Evolutionary conservation across 2,329 filamentous ascomycete species (phyloP).

Genomic region (Thielaviopsis musarum): DNA sequence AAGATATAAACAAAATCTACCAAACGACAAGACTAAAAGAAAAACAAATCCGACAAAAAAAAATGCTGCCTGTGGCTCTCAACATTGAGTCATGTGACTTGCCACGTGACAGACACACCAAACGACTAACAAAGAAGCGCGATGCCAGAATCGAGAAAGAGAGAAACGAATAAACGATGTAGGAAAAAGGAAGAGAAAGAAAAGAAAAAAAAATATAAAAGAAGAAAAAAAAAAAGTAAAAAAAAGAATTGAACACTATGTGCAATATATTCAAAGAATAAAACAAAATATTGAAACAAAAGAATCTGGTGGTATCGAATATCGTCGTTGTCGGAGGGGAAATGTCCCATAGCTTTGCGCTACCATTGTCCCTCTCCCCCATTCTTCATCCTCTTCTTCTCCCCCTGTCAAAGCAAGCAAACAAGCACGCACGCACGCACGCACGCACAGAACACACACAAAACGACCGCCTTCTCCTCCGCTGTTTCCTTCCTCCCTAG

Average conservation of each 20-base stretch:
- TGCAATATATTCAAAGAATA: slow-evolving; percentile 11
- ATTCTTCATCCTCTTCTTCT: background rate
- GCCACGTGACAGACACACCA: background rate
- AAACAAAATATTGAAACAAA: slow-evolving; percentile 7
- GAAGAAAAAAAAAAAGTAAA: background rate
- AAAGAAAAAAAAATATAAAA: background rate
- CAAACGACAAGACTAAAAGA: background rate
- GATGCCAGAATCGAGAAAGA: background rate
- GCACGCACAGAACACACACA: background rate
- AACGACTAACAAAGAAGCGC: background rate
- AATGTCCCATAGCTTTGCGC: background rate
- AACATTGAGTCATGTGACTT: background rate
- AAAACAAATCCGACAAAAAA: background rate
- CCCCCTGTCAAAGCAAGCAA: background rate
- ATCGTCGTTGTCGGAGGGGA: background rate
- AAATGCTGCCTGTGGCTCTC: no score
- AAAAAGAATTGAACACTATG: slow-evolving; percentile 1
- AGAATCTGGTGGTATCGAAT: slow-evolving; percentile 11
- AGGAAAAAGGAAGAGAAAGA: background rate
- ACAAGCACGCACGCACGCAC: no score
- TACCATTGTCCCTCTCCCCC: background rate
- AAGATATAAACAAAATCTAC: background rate
- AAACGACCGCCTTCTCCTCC: background rate
- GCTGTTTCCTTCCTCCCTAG: background rate
- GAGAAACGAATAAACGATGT: background rate